Evolutionary conservation across 1,284 basidiomycete genomes (phyloP).

Genomic region (Malassezia vespertilionis): DNA sequence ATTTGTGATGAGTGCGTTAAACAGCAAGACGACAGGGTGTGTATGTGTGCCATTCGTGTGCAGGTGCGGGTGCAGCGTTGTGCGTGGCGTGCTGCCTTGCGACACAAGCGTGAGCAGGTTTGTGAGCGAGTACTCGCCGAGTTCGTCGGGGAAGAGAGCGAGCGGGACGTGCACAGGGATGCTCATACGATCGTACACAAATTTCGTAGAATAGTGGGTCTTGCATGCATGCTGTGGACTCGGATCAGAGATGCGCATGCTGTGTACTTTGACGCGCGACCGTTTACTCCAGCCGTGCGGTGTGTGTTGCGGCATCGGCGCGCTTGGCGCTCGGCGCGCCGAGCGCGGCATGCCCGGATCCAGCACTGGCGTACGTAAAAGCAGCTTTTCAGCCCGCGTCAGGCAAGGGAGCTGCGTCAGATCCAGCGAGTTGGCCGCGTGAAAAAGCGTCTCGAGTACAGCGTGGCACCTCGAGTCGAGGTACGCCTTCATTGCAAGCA

Average conservation of each 20-base stretch:
- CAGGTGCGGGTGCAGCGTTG: conserved; percentile 67
- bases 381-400: conserved; percentile 67
- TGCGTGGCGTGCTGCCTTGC: not conserved
- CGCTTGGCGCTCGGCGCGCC: too few species aligned
- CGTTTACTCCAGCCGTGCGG: too few species aligned
- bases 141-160: conserved; percentile 60
- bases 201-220: too few species aligned
- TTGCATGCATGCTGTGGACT: too few species aligned
- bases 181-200: not conserved
- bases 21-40: conserved; percentile 82
- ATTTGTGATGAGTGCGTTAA: conserved; percentile 84
- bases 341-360: too few species aligned
- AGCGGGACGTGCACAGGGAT: conserved; percentile 27
- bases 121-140: conserved; percentile 93
- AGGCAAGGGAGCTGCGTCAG: conserved; percentile 67
- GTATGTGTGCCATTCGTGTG: conserved; percentile 83
- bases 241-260: too few species aligned
- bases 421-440: conserved; percentile 83
- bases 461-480: conserved; percentile 64
- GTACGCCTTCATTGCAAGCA: conserved; percentile 91
- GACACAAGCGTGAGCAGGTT: conserved; percentile 82
- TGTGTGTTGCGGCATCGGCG: too few species aligned
- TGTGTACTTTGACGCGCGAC: too few species aligned
- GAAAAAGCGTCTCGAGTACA: conserved; percentile 78
- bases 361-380: too few species aligned